phyloP scores from a whole-genome alignment of 1,284 basidiomycete genomes.

The Dichomitus squalens region DNA sequence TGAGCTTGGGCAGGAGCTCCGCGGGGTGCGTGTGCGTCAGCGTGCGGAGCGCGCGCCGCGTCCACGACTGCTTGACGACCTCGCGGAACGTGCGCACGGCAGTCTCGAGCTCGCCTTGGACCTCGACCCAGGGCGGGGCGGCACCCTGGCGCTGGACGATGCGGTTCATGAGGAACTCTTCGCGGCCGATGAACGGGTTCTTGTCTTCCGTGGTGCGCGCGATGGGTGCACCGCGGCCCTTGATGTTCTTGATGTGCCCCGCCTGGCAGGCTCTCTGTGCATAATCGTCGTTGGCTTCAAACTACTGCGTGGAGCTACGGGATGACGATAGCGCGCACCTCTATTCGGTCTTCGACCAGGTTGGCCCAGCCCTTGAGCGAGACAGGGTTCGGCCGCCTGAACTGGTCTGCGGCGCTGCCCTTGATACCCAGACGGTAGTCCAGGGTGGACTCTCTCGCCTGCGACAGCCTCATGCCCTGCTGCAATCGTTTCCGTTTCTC shows the following conservation, averaged over 20 bases:
- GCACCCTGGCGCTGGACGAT: conserved; percentile 86
- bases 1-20: conserved; percentile 45
- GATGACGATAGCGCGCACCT: conserved; percentile 46
- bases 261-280: conserved; percentile 63
- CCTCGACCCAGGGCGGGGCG: conserved; percentile 89
- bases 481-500: conserved; percentile 55
- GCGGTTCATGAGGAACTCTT: conserved; percentile 86
- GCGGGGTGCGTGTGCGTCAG: conserved; percentile 52
- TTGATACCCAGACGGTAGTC: conserved; percentile 71
- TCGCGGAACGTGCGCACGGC: conserved; percentile 66
- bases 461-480: conserved; percentile 58
- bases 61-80: conserved; percentile 67
- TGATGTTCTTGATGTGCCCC: conserved; percentile 75
- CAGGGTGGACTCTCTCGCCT: conserved; percentile 71
- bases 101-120: conserved; percentile 69
- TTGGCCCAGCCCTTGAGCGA: conserved; percentile 75
- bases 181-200: conserved; percentile 82
- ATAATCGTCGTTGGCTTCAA: neutral
- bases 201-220: conserved; percentile 59
- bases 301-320: neutral
- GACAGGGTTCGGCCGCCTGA: conserved; percentile 52
- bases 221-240: conserved; percentile 78
- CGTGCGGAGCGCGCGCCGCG: conserved; percentile 62
- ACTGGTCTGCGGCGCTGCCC: conserved; percentile 35
- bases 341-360: conserved; percentile 80